A percentile compares a stretch with the other conserved stretches of the same genome.
phyloP scores from a whole-genome alignment of 495 filamentous ascomycete species.

The Diplogelasinospora grovesii region DNA sequence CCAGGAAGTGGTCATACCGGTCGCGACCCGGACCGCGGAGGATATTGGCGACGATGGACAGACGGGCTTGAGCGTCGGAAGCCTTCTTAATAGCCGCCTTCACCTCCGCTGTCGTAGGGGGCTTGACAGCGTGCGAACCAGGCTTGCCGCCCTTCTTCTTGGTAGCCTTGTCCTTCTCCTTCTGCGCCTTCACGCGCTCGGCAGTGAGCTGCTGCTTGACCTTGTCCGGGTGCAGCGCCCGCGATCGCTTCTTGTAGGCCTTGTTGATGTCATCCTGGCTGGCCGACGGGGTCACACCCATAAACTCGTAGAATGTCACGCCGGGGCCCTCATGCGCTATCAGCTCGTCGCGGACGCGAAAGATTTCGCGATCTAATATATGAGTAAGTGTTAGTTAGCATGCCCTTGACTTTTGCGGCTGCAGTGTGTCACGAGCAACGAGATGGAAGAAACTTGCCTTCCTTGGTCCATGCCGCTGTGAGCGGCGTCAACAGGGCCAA shows the following conservation, averaged over 20 bases:
- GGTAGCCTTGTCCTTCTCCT: constrained; percentile 44
- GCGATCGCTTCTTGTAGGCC: constrained; percentile 82
- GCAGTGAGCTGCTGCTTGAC: constrained; percentile 75
- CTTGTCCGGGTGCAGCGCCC: constrained; percentile 87
- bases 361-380: constrained; percentile 85
- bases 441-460: constrained; percentile 52
- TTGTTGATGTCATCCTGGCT: constrained; percentile 86
- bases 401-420: too few relatives aligned
- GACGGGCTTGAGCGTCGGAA: constrained; percentile 68
- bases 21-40: constrained; percentile 71
- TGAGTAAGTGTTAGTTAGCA: constrained; percentile 8
- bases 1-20: constrained; percentile 92
- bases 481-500: constrained; percentile 53
- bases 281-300: constrained; percentile 65
- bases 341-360: constrained; percentile 84
- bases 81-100: constrained; percentile 68
- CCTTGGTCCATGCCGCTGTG: constrained; percentile 73
- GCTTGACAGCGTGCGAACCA: constrained; percentile 61
- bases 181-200: constrained; percentile 54
- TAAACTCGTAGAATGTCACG: constrained; percentile 91
- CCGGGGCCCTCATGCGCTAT: constrained; percentile 65
- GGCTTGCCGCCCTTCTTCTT: constrained; percentile 49
- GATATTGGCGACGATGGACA: constrained; percentile 77
- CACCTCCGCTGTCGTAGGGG: constrained; percentile 66
- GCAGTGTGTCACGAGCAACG: too few relatives aligned